These are phyloP conservation scores for Globisporangium sylvaticum DNA, from an alignment of 352 stramenopile genomes.

Conservation along the genomic window DNA sequence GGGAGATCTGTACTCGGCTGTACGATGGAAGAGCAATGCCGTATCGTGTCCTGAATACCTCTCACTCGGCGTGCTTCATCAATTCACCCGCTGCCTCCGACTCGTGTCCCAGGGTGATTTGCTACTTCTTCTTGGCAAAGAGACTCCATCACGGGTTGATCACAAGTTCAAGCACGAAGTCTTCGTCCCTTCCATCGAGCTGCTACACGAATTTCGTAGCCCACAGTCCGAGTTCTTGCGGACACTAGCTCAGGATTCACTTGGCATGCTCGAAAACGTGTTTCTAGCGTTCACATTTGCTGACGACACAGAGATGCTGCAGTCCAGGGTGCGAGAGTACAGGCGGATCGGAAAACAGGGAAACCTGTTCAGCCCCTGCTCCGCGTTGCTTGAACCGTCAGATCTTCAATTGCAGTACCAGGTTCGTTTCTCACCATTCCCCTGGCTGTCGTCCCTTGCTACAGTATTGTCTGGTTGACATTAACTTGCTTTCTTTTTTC, in stretches of 20 bases:
- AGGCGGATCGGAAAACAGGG: not conserved
- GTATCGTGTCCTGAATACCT: not conserved
- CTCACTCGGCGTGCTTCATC: constrained; percentile 3
- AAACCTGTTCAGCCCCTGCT: not conserved
- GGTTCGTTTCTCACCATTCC: not conserved
- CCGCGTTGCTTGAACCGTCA: not conserved
- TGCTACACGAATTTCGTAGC: not conserved
- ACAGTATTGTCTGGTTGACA: not conserved
- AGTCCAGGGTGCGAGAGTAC: not conserved
- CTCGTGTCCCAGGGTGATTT: not conserved
- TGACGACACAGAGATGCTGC: too few relatives aligned
- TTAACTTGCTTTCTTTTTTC: not conserved
- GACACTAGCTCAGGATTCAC: not conserved
- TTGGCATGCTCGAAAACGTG: not conserved
- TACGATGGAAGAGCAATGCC: not conserved
- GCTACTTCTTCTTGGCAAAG: not conserved
- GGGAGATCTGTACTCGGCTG: not conserved
- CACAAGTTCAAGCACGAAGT: not conserved
- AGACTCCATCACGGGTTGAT: not conserved
- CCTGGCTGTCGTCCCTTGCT: not conserved
- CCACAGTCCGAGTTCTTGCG: not conserved
- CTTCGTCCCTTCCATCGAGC: not conserved
- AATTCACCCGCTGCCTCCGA: constrained; percentile 11
- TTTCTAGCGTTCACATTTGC: not conserved
- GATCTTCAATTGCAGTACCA: not conserved